Base-by-base conservation (phyloP, 2,329 filamentous ascomycete genomes). In the Zymoseptoria passerinii region DNA sequence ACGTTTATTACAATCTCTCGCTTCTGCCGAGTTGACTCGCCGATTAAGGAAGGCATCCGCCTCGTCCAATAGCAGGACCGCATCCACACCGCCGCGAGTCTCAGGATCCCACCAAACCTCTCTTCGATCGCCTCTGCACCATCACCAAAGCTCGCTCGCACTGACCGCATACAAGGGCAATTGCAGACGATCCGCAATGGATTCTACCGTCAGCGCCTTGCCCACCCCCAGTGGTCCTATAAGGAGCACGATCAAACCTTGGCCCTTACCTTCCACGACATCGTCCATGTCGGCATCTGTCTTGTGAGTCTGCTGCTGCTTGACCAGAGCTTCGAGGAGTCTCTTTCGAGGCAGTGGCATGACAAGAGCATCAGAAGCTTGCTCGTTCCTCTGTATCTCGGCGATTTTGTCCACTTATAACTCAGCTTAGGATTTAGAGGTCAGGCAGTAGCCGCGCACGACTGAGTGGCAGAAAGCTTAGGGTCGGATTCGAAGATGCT, bases 241-340 rank as follows among this genome's bases (percentile, higher is more conserved):
- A 1, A 82, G 73, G 3, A 81, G 72, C 57, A 81, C 71, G 55
- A 81, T 79, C 55, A 81, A 74, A 8, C 80, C 79, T 16, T 73
- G 73, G 10, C 80, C 80, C 64, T 82, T 82, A 27, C 78, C 79
- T 28, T 76, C 71, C 27, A 82, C 77, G n/a, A 81, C 70, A 61
- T 81, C 78, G 64, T 80, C 78, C 67, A 66, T 44, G 28, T 64
- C 60, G 16, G 62, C 53, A 9, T 58, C 54, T 23, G 18, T 49
- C 52, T 63, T 62, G 52, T 59, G 56, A 10, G 58, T 28, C 49
- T 61, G 54, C 27, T 63, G 61, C 23, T 61, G 57, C 9, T 60
- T 52, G 13, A 62, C 55, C 7, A 65, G 29, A 1, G 63, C 63
- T 52, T 62, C 55, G 3, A 65, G 50, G 5, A 65, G 50, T 7